Base-by-base conservation (phyloP, 805 yeast species). In the Candida pini region DNA sequence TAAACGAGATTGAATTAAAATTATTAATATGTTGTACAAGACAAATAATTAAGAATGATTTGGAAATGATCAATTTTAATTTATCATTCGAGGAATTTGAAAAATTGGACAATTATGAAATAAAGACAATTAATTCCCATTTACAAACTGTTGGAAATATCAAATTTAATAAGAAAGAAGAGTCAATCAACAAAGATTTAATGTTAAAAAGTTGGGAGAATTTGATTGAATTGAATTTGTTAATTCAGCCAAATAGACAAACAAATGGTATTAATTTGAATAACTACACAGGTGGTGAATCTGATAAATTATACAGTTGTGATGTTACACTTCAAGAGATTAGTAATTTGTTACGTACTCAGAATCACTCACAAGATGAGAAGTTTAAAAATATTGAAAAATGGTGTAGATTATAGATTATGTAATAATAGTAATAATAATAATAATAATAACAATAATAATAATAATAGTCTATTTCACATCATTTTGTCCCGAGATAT, bases 1-100 rank as follows among this genome's bases (percentile, higher is more conserved):
- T 88, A 24, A 79, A 95, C 4, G 81, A 81, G 39, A 53, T 85
- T 20, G 97, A 90, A 49, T 53, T 81, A 30, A 71, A 82, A 13
- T 51, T 90, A 26, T 59, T 86, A 10, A 76, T 89, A 5, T 76
- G 87, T 28, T 81, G 89, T 0, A 85, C 94, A 0, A 66, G 97
- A 29, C 78, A 80, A 33, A 65, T 76, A 17, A 65, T 73, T 32
- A 82, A 78, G 46, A 67, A 68, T 19, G 78, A 72, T 15, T 57
- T 74, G 17, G 76, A 66, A 10, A 66, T 68, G n/a, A 70, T 85
- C 14, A 89, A 86, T 54, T 79, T 88, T 58, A 84, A 83, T 45
- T 60, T 87, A 38, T 82, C 80, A 0, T 81, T 78, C 54, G 78
- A 77, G 21, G 97, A 90, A 54, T 90, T 45, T 34, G 34, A 62